Evolutionary conservation across 331 rosid species (phyloP).

Genomic region (Phaseolus coccineus): DNA sequence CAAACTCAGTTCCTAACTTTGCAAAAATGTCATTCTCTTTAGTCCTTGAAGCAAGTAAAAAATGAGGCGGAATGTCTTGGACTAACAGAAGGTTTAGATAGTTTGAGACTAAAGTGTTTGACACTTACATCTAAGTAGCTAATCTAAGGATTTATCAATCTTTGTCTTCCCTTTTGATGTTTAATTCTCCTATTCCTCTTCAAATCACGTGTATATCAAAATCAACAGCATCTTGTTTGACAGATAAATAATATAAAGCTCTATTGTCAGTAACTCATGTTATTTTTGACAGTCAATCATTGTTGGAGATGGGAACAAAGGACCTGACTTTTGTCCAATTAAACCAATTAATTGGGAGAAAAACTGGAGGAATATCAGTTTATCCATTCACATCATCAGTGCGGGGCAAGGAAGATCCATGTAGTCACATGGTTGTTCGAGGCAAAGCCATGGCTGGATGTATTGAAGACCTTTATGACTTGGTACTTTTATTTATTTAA

Average conservation of each 20-base stretch:
- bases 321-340: constrained; percentile 94
- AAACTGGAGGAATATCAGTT: constrained; percentile 98
- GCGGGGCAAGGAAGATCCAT: constrained; percentile 80
- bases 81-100: background rate
- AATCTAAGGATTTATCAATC: constrained; percentile 1
- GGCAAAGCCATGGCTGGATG: constrained; percentile 97
- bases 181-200: constrained; percentile 39
- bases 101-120: background rate
- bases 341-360: constrained; percentile 94
- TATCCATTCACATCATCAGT: constrained; percentile 91
- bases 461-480: constrained; percentile 85
- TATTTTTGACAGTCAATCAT: constrained; percentile 81
- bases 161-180: background rate
- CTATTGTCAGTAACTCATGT: constrained; percentile 35
- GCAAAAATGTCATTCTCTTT: background rate
- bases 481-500: constrained; percentile 58
- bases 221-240: constrained; percentile 31
- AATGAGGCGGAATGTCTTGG: constrained; percentile 1
- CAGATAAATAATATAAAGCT: constrained; percentile 18
- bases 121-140: background rate
- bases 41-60: background rate
- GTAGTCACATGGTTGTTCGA: constrained; percentile 84
- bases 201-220: background rate
- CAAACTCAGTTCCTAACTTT: background rate
- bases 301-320: constrained; percentile 99